Evolutionary conservation across 2,329 filamentous ascomycete genomes (phyloP).

Genomic region (Colletotrichum sp.): DNA sequence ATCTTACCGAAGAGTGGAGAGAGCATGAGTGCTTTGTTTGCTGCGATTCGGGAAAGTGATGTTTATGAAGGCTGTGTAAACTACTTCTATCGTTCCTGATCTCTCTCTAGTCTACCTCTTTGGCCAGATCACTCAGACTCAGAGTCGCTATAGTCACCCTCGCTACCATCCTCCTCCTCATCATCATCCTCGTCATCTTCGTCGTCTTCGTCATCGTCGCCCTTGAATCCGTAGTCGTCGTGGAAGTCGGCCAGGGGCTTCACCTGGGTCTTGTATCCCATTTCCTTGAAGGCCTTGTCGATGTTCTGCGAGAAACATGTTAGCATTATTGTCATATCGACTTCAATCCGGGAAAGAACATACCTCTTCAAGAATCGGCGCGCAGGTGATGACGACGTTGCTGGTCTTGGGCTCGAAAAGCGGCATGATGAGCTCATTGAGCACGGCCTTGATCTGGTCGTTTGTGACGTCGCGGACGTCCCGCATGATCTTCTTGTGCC

Average conservation of each 20-base stretch:
- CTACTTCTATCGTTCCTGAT: background rate
- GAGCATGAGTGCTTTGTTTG: background rate
- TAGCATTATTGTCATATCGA: background rate
- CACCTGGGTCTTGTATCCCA: conserved; percentile 80
- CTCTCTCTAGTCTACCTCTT: conserved; percentile 6
- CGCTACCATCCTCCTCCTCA: conserved; percentile 55
- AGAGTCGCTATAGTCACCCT: conserved; percentile 43
- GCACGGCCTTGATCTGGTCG: conserved; percentile 76
- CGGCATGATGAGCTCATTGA: conserved; percentile 77
- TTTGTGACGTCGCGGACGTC: conserved; percentile 77
- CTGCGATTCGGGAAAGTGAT: background rate
- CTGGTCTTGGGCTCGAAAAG: conserved; percentile 81
- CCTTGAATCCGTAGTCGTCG: conserved; percentile 85
- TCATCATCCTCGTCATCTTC: conserved; percentile 62
- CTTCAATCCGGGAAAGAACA: conserved; percentile 35
- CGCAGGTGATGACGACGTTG: conserved; percentile 89
- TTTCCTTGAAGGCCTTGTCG: conserved; percentile 73
- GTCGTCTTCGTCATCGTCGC: conserved; percentile 63
- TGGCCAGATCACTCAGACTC: conserved; percentile 26
- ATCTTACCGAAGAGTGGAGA: background rate
- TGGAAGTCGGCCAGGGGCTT: conserved; percentile 80
- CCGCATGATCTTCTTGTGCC: conserved; percentile 77
- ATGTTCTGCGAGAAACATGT: conserved; percentile 61
- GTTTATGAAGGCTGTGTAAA: background rate
- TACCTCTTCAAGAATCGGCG: conserved; percentile 84